phyloP scores from a whole-genome alignment of 441 rosid species.

The Adansonia rubrostipa region DNA sequence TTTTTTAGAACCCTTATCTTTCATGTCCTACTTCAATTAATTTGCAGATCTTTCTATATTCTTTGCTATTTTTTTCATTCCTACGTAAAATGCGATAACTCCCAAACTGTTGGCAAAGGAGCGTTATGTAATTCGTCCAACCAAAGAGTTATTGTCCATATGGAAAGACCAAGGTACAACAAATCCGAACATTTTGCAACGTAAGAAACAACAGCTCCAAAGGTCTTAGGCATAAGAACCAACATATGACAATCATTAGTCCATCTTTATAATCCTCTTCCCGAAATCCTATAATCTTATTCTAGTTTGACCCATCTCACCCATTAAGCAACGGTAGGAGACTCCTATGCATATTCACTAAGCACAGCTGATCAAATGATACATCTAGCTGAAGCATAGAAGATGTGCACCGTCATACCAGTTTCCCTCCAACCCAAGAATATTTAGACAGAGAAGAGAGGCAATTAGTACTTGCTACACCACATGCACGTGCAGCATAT shows the following conservation, averaged over 20 bases:
- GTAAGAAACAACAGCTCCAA: background rate
- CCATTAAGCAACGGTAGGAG: background rate
- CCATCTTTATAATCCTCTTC: slow-evolving; percentile 3
- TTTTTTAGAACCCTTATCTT: no score
- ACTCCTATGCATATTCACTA: background rate
- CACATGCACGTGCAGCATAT: background rate
- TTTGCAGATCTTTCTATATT: no score
- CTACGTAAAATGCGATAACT: background rate
- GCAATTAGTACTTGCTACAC: background rate
- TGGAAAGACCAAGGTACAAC: background rate
- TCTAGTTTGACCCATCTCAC: background rate
- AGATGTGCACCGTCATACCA: background rate
- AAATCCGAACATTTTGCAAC: background rate
- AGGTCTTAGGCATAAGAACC: slow-evolving; percentile 1
- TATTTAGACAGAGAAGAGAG: background rate
- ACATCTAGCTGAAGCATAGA: slow-evolving; percentile 18
- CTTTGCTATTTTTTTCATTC: no score
- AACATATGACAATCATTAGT: background rate
- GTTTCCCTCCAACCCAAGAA: slow-evolving; percentile 7
- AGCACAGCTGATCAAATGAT: slow-evolving; percentile 3
- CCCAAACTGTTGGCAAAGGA: background rate
- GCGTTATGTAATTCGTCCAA: background rate
- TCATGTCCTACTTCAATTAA: no score
- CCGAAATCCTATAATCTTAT: background rate
- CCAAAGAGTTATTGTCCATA: background rate